Evolutionary conservation across 768 basidiomycete species (phyloP).

Genomic region (Rossbeevera mucosa): DNA sequence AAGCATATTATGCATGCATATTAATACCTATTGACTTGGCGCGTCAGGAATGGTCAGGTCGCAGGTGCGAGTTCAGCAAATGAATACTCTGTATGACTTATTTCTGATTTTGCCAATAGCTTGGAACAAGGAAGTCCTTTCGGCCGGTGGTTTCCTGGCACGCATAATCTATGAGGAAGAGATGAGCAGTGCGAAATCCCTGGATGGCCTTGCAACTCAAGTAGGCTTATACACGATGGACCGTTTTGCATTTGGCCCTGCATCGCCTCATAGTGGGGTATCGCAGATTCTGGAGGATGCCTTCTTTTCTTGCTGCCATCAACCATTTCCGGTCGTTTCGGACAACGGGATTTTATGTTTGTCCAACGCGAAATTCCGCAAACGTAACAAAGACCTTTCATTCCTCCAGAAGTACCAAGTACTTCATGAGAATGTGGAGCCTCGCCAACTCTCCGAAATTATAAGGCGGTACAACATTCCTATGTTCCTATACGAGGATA

Average conservation of each 20-base stretch:
- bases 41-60: slow-evolving; percentile 73
- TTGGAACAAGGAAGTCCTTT: slow-evolving; percentile 89
- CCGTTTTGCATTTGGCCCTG: slow-evolving; percentile 66
- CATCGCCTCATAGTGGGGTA: slow-evolving; percentile 27
- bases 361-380: slow-evolving; percentile 5
- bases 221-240: slow-evolving; percentile 65
- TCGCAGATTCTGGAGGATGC: slow-evolving; percentile 12
- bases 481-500: neutral
- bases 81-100: neutral
- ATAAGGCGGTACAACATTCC: slow-evolving; percentile 9
- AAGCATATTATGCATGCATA: slow-evolving; percentile 22
- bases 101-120: slow-evolving; percentile 35
- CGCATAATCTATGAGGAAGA: slow-evolving; percentile 84
- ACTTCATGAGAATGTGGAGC: slow-evolving; percentile 3
- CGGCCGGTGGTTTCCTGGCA: slow-evolving; percentile 74
- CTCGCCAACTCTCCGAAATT: slow-evolving; percentile 3
- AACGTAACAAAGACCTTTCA: neutral
- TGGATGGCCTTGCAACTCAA: neutral
- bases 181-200: slow-evolving; percentile 31
- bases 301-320: slow-evolving; percentile 9
- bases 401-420: slow-evolving; percentile 6
- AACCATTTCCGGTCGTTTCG: slow-evolving; percentile 14
- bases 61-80: slow-evolving; percentile 43
- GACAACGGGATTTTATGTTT: slow-evolving; percentile 2
- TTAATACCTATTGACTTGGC: neutral